Evolutionary conservation across 2,329 filamentous ascomycete species (phyloP).

Genomic region (Amylocarpus encephaloides): DNA sequence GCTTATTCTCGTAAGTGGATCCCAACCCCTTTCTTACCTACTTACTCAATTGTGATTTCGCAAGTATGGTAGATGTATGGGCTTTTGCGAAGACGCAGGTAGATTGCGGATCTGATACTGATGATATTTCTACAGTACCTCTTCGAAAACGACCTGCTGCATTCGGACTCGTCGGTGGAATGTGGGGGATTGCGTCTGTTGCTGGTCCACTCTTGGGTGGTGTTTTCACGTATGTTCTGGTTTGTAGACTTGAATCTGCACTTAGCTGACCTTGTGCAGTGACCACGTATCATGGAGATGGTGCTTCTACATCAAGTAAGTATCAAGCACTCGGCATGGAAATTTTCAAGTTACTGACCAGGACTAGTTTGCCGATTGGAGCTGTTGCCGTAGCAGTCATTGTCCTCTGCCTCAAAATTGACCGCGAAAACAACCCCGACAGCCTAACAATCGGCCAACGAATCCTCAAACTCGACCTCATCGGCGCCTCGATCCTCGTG

Average conservation of each 20-base stretch:
- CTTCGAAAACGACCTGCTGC: conserved; percentile 25
- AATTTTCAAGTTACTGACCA: background rate
- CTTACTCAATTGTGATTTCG: background rate
- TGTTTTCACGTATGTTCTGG: conserved; percentile 4
- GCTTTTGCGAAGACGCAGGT: too few relatives aligned
- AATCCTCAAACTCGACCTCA: conserved; percentile 31
- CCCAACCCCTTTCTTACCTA: background rate
- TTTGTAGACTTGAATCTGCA: conserved; percentile 11
- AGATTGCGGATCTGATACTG: too few relatives aligned
- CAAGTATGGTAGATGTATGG: too few relatives aligned
- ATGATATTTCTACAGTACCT: conserved; percentile 16
- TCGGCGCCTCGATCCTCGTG: conserved; percentile 33
- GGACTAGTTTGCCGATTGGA: conserved; percentile 24
- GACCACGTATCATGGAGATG: conserved; percentile 29
- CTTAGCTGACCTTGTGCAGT: conserved; percentile 7
- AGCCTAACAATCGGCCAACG: conserved; percentile 20
- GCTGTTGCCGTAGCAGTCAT: conserved; percentile 33
- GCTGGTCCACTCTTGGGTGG: conserved; percentile 32
- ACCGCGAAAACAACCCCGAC: conserved; percentile 30
- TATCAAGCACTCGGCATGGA: background rate
- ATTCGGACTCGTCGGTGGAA: conserved; percentile 26
- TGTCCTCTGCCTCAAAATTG: conserved; percentile 38
- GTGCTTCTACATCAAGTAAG: conserved; percentile 26
- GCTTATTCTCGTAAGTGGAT: conserved; percentile 22
- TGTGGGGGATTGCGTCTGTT: conserved; percentile 27